Percentiles rank a stretch among this genome's conserved stretches.
These are phyloP conservation scores for Myxozyma udenii DNA, from an alignment of 805 yeast genomes.

Conservation along the genomic window DNA sequence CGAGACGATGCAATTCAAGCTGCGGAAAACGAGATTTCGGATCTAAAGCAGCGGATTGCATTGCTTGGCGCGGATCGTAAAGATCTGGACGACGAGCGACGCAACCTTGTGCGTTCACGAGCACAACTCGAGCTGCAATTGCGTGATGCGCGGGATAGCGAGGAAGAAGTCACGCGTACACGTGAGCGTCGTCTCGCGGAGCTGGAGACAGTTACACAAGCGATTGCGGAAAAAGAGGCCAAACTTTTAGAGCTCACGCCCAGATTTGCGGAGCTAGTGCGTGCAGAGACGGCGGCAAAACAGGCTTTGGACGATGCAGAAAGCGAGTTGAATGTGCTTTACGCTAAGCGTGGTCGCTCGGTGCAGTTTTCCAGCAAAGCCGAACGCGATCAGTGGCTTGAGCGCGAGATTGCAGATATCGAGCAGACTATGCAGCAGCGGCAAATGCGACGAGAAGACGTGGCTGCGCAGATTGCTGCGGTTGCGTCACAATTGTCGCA, in stretches of 20 bases:
- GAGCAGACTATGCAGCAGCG: slow-evolving; percentile 37
- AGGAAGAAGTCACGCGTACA: slow-evolving; percentile 19
- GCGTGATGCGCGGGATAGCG: slow-evolving; percentile 33
- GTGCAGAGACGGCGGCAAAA: slow-evolving; percentile 21
- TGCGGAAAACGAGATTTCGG: slow-evolving; percentile 41
- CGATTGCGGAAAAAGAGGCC: slow-evolving; percentile 15
- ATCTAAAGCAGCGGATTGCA: slow-evolving; percentile 49
- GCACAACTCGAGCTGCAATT: slow-evolving; percentile 39
- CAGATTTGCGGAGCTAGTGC: slow-evolving; percentile 18
- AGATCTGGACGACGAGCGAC: slow-evolving; percentile 50
- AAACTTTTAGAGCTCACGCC: slow-evolving; percentile 14
- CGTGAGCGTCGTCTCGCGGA: slow-evolving; percentile 30
- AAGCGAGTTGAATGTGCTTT: slow-evolving; percentile 41
- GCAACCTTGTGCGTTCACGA: slow-evolving; percentile 44
- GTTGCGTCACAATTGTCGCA: not conserved
- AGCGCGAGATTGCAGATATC: slow-evolving; percentile 47
- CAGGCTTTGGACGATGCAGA: slow-evolving; percentile 18
- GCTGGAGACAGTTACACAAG: slow-evolving; percentile 10
- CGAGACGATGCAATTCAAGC: slow-evolving; percentile 47
- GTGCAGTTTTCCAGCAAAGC: slow-evolving; percentile 52
- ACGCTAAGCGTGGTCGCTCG: slow-evolving; percentile 69
- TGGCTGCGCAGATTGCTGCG: slow-evolving; percentile 27
- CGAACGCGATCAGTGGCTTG: slow-evolving; percentile 69
- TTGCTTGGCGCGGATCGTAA: slow-evolving; percentile 55
- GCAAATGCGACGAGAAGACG: slow-evolving; percentile 34